Evolutionary conservation across 495 filamentous ascomycete species (phyloP), one percentile per base, ranked within the genome.

Genomic region (Neurospora cerealis): DNA sequence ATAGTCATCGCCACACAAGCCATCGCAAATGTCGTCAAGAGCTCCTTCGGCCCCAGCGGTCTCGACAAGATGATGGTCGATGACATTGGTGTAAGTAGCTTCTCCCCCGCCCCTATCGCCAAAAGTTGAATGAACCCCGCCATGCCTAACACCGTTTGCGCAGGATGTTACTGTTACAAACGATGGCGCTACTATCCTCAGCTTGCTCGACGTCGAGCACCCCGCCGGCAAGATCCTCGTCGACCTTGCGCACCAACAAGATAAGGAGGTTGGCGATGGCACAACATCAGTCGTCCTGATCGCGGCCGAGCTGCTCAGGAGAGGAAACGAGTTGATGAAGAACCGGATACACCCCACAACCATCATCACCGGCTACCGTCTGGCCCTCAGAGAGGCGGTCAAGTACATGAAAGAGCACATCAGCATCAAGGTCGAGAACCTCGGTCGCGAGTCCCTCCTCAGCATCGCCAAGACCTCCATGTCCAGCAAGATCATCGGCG

Each of bases 21-120:
- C 66, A 98, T 99, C 81, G 92, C 96, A 82, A 98, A 98, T 91
- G 93, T 98, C 71, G 94, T 99, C 81, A 98, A 97, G 85, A 97
- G 92, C 84, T 99, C 96, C 17, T 99, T 98, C 82, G 96, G 96
- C 48, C 96, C 96, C 73, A 97, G 93, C 74, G 96, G 96, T 41
- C 86, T 99, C 76, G 96, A 99, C 80, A 99, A 99, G 89, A 98
- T 99, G 96, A 98, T 99, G 96, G 96, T 99, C 80, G 96, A 99
- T 83, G 96, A 99, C 80, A 98, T 98, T 81, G 96, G 96, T 78
- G 93, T 94, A 88, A 75, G 91, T 78, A 77, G 72, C 69, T 69
- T 73, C 72, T 70, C 75, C 72, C 70, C 73, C 62, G 37, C 39
- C 32, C 38, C 66, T 69, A 70, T 70, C 70, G 69, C 54, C 28